Evolutionary conservation across 345 rosid species (phyloP), one percentile per base, ranked within the genome.

Genomic region (Camelina hispida): DNA sequence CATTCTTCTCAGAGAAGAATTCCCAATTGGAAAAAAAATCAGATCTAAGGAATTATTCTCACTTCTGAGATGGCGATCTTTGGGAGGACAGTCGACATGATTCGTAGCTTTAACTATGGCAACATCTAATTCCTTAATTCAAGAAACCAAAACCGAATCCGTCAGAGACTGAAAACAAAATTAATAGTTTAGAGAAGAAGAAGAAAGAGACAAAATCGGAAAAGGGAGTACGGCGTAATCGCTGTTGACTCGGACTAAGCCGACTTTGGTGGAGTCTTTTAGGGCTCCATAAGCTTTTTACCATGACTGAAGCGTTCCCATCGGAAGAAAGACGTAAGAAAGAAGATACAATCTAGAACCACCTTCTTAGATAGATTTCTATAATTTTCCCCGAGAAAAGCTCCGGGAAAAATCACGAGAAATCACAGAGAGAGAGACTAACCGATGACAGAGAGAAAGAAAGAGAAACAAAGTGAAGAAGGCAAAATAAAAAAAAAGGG

Each of bases 261-360:
- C 99, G 86, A 96, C 98, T 93, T 96, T 96, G 81, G 99, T 96
- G 85, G 88, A 53, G 68, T 96, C 98, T 74, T 96, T 96, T 82
- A 96, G 81, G 59, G 98, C 99, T 48, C 98, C 99, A 44, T 89
- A 96, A 46, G 98, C 98, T 74, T 84, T 91, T 58, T 97, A 84
- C 97, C 97, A 96, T 18, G 96, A 85, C 84, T 93, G 97, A 20
- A 96, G 93, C 71, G 99, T 91, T 47, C 89, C 98, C 99, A 96
- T 93, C 71, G 69, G 79, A 57, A 16, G 38, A 32, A 5, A 6
- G 34, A 56, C 53, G 13, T 58, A 48, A 35, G 35, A 28, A 22
- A 2, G 23, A 1, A 46, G 66, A 61, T 57, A n/a, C 34, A 11
- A 23, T 56, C 71, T 77, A 15, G 35, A 60, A 50, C 5, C 30